Evolutionary conservation across 1,284 basidiomycete genomes (phyloP).

Genomic region (Phylloporus sp.): DNA sequence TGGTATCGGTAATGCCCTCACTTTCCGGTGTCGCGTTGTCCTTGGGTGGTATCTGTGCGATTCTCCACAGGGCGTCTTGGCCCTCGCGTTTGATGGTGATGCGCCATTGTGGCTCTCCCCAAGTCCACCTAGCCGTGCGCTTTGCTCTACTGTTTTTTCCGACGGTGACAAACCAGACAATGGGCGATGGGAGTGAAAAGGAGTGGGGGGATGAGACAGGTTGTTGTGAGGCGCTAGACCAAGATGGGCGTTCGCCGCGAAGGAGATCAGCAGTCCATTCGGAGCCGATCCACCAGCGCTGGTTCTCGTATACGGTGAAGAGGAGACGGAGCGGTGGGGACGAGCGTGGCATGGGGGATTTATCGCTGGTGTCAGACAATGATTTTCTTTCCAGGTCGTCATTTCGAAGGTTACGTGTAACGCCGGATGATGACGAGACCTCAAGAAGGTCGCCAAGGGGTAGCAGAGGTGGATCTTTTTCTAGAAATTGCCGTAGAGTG

Average conservation of each 20-base stretch:
- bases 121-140: conserved; percentile 79
- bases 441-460: too few species aligned
- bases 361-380: too few species aligned
- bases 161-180: conserved; percentile 39
- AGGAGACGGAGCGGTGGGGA: conserved; percentile 67
- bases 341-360: not conserved
- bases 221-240: conserved; percentile 68
- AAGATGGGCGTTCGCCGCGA: conserved; percentile 89
- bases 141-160: conserved; percentile 51
- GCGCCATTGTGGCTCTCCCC: conserved; percentile 89
- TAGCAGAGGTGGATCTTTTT: too few species aligned
- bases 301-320: conserved; percentile 92
- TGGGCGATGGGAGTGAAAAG: conserved; percentile 60
- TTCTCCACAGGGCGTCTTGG: conserved; percentile 45
- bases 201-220: conserved; percentile 68
- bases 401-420: too few species aligned
- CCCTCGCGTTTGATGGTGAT: conserved; percentile 68
- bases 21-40: conserved; percentile 49
- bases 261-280: conserved; percentile 93
- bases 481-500: not conserved
- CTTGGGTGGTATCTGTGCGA: conserved; percentile 64
- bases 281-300: conserved; percentile 91
- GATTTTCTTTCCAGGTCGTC: too few species aligned
- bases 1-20: conserved; percentile 32
- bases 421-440: too few species aligned